Conservation (phyloP, 75 land plant genomes). For the Chamaecyparis obtusa region DNA sequence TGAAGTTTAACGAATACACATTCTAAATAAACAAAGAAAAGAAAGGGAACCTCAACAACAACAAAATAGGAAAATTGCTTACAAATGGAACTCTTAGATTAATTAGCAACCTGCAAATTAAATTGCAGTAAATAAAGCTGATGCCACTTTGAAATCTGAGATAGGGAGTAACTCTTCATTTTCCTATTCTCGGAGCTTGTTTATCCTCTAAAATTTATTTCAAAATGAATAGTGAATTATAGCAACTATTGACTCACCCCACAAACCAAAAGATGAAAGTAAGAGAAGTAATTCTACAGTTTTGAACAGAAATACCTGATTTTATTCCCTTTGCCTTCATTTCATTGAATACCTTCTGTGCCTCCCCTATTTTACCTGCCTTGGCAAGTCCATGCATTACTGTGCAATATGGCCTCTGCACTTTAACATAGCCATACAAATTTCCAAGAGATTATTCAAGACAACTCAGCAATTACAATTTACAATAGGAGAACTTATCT, state of each 20-base stretch:
- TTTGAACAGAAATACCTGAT: conserved; percentile 42
- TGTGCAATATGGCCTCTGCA: conserved; percentile 77
- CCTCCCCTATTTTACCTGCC: conserved; percentile 55
- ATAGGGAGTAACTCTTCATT: background rate
- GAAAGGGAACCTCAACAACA: background rate
- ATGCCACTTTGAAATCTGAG: background rate
- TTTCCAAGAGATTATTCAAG: background rate
- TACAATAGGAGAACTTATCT: background rate
- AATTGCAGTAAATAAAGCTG: background rate
- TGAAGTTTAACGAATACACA: background rate
- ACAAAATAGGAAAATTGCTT: background rate
- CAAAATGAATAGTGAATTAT: background rate
- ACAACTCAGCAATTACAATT: background rate
- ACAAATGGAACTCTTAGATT: background rate
- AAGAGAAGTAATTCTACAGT: background rate
- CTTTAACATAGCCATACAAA: background rate
- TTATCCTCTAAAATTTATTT: background rate
- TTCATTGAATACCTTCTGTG: conserved; percentile 51
- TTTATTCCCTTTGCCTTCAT: conserved; percentile 56
- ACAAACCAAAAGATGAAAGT: background rate
- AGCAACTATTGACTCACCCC: background rate
- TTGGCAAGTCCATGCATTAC: conserved; percentile 86
- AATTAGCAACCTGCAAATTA: background rate
- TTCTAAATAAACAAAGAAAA: background rate
- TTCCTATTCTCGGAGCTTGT: background rate